These are phyloP conservation scores for Blastocystis sp. DNA, from an alignment of 352 stramenopile species.

Conservation along the genomic window DNA sequence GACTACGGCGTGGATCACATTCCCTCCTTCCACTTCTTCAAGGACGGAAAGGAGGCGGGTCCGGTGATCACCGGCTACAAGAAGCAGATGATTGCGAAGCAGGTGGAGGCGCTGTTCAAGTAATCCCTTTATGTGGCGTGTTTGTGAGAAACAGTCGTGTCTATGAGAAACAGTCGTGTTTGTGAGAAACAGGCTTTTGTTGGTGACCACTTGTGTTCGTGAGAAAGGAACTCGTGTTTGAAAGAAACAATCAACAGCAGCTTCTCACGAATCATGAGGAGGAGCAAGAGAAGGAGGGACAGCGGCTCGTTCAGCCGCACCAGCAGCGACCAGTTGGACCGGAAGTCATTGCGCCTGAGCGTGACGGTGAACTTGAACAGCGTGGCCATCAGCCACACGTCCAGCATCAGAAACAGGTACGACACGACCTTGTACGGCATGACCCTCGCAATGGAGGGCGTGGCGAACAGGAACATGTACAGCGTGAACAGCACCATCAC, in stretches of 20 bases:
- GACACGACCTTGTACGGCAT: slow-evolving; percentile 5
- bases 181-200: not conserved
- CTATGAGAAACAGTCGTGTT: not conserved
- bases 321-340: slow-evolving; percentile 29
- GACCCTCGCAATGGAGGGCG: slow-evolving; percentile 7
- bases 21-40: slow-evolving; percentile 69
- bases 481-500: slow-evolving; percentile 37
- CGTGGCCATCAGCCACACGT: slow-evolving; percentile 24
- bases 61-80: slow-evolving; percentile 67
- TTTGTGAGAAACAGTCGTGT: not conserved
- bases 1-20: slow-evolving; percentile 65
- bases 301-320: slow-evolving; percentile 28
- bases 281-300: not conserved
- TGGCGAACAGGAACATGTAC: slow-evolving; percentile 44
- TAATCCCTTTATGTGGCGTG: slow-evolving; percentile 16
- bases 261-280: slow-evolving; percentile 60
- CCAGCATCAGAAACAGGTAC: slow-evolving; percentile 2
- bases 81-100: slow-evolving; percentile 67
- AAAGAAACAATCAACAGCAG: not conserved
- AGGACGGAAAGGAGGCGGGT: slow-evolving; percentile 69
- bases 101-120: slow-evolving; percentile 65
- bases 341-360: not conserved
- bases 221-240: not conserved
- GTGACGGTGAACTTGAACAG: not conserved
- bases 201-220: not conserved